Percentiles rank a stretch among this genome's conserved stretches.
Conservation (phyloP, 495 filamentous ascomycete species). For the Trichoderma gamsii region DNA sequence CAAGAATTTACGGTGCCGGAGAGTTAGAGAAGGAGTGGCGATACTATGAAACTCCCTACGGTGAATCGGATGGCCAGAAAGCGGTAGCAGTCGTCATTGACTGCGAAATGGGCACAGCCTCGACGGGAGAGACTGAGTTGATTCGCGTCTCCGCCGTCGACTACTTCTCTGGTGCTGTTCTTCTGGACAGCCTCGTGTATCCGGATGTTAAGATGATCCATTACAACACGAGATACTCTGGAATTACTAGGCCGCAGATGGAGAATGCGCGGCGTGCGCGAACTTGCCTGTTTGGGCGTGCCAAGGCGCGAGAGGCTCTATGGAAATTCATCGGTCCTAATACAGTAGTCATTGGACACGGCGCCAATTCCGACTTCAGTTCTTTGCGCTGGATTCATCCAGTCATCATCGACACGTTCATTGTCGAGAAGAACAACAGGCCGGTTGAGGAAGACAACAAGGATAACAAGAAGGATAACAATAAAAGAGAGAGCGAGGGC, state of each 20-base stretch:
- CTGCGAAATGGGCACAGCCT: constrained; percentile 43
- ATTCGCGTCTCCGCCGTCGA: constrained; percentile 41
- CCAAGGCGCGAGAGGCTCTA: constrained; percentile 28
- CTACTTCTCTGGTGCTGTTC: constrained; percentile 35
- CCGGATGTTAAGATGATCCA: constrained; percentile 35
- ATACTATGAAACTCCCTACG: neutral
- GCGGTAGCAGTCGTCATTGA: constrained; percentile 37
- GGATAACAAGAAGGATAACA: neutral
- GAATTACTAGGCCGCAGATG: constrained; percentile 28
- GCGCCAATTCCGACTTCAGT: constrained; percentile 24
- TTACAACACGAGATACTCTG: constrained; percentile 36
- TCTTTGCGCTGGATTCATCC: constrained; percentile 22
- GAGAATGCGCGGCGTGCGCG: constrained; percentile 19
- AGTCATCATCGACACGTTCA: constrained; percentile 27
- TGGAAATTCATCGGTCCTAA: constrained; percentile 33
- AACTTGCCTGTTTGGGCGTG: constrained; percentile 22
- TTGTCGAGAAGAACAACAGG: constrained; percentile 17
- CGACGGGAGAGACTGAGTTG: constrained; percentile 30
- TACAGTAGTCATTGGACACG: constrained; percentile 33
- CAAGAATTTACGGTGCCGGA: neutral
- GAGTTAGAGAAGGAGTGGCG: neutral
- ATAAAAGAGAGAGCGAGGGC: neutral
- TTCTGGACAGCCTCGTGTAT: constrained; percentile 39
- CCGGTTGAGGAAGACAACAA: constrained; percentile 10
- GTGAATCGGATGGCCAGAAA: neutral